These are phyloP conservation scores for Hibiscus tridactylites DNA, from an alignment of 345 rosid species.

Conservation along the genomic window DNA sequence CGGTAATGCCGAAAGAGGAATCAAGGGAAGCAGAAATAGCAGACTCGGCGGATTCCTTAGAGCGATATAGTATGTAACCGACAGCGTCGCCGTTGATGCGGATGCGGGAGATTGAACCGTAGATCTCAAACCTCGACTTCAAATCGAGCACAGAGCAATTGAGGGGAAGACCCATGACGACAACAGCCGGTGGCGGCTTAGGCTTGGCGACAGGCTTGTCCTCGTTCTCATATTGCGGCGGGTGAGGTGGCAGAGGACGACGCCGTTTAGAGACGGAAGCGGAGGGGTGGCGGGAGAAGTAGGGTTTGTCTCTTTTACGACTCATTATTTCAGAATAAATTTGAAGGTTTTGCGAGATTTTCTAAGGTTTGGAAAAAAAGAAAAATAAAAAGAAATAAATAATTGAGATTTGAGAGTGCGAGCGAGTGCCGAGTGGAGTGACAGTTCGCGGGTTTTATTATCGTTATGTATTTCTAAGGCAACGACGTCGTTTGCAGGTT, in stretches of 20 bases:
- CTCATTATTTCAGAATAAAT: not conserved
- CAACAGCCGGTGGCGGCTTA: slow-evolving; percentile 55
- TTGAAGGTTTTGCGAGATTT: not conserved
- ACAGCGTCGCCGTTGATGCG: slow-evolving; percentile 61
- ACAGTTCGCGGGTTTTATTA: not conserved
- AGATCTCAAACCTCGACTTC: slow-evolving; percentile 88
- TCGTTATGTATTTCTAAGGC: no score
- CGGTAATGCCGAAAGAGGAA: slow-evolving; percentile 52
- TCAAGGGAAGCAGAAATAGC: slow-evolving; percentile 74
- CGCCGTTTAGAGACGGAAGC: slow-evolving; percentile 48
- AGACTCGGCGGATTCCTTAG: slow-evolving; percentile 66
- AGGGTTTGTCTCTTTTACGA: slow-evolving; percentile 51
- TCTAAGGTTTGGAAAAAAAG: not conserved
- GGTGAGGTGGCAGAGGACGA: slow-evolving; percentile 40
- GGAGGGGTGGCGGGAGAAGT: slow-evolving; percentile 33
- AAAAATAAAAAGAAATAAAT: not conserved
- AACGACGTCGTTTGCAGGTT: no score
- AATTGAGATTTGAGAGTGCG: not conserved
- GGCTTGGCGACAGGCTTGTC: slow-evolving; percentile 36
- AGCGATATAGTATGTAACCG: slow-evolving; percentile 54
- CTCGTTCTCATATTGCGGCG: slow-evolving; percentile 14
- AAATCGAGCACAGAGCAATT: slow-evolving; percentile 82
- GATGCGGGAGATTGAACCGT: slow-evolving; percentile 78
- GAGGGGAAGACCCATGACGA: slow-evolving; percentile 46
- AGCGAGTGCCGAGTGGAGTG: not conserved